A percentile compares a stretch with the other conserved stretches of the same genome.
These are phyloP conservation scores for Boletus coccyginus DNA, from an alignment of 768 basidiomycete species.

Conservation along the genomic window DNA sequence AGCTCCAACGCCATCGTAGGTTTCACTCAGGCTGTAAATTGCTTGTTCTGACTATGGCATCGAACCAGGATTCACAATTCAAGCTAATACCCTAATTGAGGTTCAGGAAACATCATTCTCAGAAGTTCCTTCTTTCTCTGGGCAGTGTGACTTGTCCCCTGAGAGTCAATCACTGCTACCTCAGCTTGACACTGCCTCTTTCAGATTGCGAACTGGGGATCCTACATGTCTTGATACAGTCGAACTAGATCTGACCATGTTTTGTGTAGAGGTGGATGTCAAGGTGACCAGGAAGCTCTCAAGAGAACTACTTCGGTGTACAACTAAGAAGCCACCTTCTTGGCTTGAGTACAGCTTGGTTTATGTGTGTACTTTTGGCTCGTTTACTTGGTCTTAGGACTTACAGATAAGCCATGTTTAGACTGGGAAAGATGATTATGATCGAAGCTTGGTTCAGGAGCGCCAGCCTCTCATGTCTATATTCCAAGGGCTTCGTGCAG, in stretches of 20 bases:
- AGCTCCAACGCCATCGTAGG: conserved; percentile 41
- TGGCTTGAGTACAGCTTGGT: conserved; percentile 1
- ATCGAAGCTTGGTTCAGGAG: not conserved
- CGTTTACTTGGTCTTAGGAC: not conserved
- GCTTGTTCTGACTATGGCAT: not conserved
- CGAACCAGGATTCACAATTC: conserved; percentile 63
- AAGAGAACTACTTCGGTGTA: not conserved
- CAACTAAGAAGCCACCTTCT: not conserved
- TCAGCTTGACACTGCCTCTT: too few relatives aligned
- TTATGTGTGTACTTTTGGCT: not conserved
- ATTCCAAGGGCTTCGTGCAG: conserved; percentile 9
- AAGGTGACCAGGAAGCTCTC: not conserved
- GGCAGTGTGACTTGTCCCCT: too few relatives aligned
- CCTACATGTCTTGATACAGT: not conserved
- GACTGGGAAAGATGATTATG: conserved; percentile 8
- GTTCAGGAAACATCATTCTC: too few relatives aligned
- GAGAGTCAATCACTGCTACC: not conserved
- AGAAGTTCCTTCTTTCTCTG: too few relatives aligned
- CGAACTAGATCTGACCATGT: conserved; percentile 26
- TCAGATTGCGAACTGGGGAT: not conserved
- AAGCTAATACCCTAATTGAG: conserved; percentile 35
- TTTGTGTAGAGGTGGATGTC: conserved; percentile 15
- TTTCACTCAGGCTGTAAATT: not conserved
- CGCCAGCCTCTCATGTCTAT: not conserved
- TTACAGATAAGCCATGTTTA: not conserved